phyloP scores from a whole-genome alignment of 352 stramenopile genomes.

The Phytophthora pistaciae region DNA sequence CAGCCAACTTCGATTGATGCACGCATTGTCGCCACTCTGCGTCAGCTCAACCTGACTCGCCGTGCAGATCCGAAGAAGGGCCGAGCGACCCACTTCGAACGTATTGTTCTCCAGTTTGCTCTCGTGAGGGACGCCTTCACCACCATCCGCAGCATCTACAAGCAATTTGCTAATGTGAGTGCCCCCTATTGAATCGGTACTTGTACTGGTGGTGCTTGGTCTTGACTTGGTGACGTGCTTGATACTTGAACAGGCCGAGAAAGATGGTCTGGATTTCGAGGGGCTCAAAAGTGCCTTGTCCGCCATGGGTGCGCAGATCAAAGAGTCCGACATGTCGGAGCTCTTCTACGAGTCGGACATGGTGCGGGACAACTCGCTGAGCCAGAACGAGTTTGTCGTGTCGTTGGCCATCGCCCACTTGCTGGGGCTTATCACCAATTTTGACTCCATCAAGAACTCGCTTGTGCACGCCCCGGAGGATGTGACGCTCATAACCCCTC shows the following conservation, averaged over 20 bases:
- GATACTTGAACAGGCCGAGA: slow-evolving; percentile 39
- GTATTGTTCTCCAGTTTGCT: slow-evolving; percentile 79
- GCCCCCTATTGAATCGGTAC: background rate
- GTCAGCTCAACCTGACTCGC: slow-evolving; percentile 67
- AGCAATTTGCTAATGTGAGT: slow-evolving; percentile 64
- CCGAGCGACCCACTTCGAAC: slow-evolving; percentile 76
- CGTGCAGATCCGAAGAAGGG: slow-evolving; percentile 51
- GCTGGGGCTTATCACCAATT: slow-evolving; percentile 81
- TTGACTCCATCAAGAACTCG: slow-evolving; percentile 56
- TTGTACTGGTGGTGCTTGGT: slow-evolving; percentile 4
- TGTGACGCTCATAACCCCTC: slow-evolving; percentile 34
- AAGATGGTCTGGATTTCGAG: slow-evolving; percentile 72
- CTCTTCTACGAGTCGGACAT: slow-evolving; percentile 93
- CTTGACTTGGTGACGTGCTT: slow-evolving; percentile 10
- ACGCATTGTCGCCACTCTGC: slow-evolving; percentile 74
- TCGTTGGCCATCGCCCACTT: slow-evolving; percentile 88
- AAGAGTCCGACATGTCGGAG: slow-evolving; percentile 73
- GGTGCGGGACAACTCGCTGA: slow-evolving; percentile 86
- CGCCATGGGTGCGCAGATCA: slow-evolving; percentile 69
- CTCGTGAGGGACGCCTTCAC: slow-evolving; percentile 71
- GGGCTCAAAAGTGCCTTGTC: slow-evolving; percentile 70
- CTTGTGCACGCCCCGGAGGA: slow-evolving; percentile 48
- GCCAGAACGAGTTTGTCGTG: slow-evolving; percentile 88
- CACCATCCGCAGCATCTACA: slow-evolving; percentile 74
- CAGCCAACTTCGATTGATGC: slow-evolving; percentile 63